phyloP scores from a whole-genome alignment of 2,329 filamentous ascomycete species.

The Alternaria sp. region DNA sequence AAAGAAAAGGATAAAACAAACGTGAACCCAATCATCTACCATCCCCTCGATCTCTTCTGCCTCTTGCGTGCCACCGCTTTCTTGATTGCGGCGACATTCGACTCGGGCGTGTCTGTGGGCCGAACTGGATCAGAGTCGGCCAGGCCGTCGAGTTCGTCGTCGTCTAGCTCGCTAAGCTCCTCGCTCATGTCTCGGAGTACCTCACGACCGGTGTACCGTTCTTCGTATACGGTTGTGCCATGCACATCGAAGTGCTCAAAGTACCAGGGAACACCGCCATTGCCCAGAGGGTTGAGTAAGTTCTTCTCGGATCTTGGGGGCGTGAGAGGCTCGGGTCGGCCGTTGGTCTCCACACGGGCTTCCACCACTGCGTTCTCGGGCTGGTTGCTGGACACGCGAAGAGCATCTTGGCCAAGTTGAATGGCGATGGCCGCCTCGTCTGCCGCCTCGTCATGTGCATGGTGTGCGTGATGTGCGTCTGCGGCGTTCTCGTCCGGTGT shows the following conservation, averaged over 20 bases:
- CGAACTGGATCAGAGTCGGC: slow-evolving; percentile 43
- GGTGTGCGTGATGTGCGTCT: slow-evolving; percentile 35
- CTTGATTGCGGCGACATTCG: slow-evolving; percentile 32
- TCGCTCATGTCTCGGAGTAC: slow-evolving; percentile 78
- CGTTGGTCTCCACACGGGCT: slow-evolving; percentile 22
- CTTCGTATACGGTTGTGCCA: slow-evolving; percentile 78
- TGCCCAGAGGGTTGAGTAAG: slow-evolving; percentile 52
- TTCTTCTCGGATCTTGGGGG: slow-evolving; percentile 66
- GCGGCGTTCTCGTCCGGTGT: slow-evolving; percentile 44
- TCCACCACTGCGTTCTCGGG: slow-evolving; percentile 24
- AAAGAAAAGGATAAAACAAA: slow-evolving; percentile 13
- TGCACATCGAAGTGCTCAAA: slow-evolving; percentile 78
- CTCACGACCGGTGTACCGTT: slow-evolving; percentile 75
- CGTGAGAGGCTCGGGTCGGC: slow-evolving; percentile 61
- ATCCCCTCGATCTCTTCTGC: slow-evolving; percentile 38
- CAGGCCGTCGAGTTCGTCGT: slow-evolving; percentile 79
- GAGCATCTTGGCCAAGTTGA: slow-evolving; percentile 40
- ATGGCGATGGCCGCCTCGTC: slow-evolving; percentile 47
- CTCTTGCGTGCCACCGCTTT: slow-evolving; percentile 39
- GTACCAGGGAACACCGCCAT: slow-evolving; percentile 87
- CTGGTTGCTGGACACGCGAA: slow-evolving; percentile 27
- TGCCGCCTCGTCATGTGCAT: slow-evolving; percentile 40
- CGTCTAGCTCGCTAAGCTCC: slow-evolving; percentile 88
- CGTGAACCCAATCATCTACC: slow-evolving; percentile 14
- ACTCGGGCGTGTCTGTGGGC: slow-evolving; percentile 33